Percentiles rank a stretch among this genome's conserved stretches.
Conservation (phyloP, 495 filamentous ascomycete species). For the Friedmanniomyces endolithicus region DNA sequence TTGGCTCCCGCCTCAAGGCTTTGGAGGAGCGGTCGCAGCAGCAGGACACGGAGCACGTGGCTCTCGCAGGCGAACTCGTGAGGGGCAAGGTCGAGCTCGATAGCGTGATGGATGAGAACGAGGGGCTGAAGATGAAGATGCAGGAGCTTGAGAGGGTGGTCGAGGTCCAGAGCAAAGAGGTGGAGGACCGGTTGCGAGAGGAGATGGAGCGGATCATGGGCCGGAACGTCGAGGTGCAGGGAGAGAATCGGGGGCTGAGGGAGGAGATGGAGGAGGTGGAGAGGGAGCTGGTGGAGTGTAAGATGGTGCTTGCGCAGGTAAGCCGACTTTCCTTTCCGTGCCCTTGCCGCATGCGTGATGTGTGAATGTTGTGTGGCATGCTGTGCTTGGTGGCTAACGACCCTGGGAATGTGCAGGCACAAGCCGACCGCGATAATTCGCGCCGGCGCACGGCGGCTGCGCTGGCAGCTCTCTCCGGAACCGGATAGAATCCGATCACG, state of each 20-base stretch:
- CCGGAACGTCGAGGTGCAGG: conserved; percentile 85
- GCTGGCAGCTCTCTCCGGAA: conserved; percentile 26
- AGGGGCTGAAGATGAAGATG: conserved; percentile 70
- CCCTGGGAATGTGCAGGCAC: conserved; percentile 27
- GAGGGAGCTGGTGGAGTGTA: conserved; percentile 80
- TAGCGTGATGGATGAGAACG: conserved; percentile 73
- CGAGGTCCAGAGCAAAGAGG: conserved; percentile 76
- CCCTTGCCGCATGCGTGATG: neutral
- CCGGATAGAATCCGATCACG: neutral
- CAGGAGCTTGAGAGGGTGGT: conserved; percentile 70
- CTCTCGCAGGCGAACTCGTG: conserved; percentile 80
- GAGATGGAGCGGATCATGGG: conserved; percentile 92
- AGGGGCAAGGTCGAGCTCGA: conserved; percentile 88
- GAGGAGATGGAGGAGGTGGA: conserved; percentile 91
- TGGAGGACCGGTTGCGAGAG: conserved; percentile 65
- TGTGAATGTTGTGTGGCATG: neutral
- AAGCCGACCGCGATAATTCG: conserved; percentile 29
- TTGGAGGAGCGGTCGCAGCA: conserved; percentile 82
- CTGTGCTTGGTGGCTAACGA: conserved; percentile 12
- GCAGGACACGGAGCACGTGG: conserved; percentile 85
- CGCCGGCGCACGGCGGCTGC: conserved; percentile 30
- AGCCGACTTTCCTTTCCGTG: conserved; percentile 23
- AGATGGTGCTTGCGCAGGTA: conserved; percentile 94
- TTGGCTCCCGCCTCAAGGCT: conserved; percentile 58
- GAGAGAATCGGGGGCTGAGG: conserved; percentile 78